Evolutionary conservation across 2,329 filamentous ascomycete species (phyloP).

Genomic region (Xylaria sp.): DNA sequence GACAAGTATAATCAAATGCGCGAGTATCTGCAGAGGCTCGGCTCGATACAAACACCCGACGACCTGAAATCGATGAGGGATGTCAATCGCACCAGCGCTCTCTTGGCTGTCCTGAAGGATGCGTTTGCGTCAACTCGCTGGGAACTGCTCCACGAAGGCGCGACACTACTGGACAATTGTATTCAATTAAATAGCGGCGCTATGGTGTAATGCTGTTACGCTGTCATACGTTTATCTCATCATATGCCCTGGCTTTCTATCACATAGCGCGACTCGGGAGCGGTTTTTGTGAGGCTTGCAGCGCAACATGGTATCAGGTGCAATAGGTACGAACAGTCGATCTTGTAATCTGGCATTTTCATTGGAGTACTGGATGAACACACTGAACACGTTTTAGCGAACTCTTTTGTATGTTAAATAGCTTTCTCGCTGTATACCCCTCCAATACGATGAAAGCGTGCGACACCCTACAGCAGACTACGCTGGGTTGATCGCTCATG

Average conservation of each 20-base stretch:
- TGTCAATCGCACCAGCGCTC: constrained; percentile 82
- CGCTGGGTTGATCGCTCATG: constrained; percentile 12
- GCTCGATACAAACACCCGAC: constrained; percentile 76
- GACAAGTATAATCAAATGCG: constrained; percentile 83
- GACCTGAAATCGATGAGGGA: constrained; percentile 78
- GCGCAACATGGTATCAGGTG: constrained; percentile 1
- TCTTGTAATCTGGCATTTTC: constrained; percentile 24
- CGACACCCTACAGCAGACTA: background rate
- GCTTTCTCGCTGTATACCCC: constrained; percentile 44
- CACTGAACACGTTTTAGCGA: constrained; percentile 26
- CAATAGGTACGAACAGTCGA: constrained; percentile 28
- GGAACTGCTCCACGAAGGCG: constrained; percentile 91
- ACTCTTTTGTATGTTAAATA: constrained; percentile 38
- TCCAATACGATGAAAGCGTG: constrained; percentile 36
- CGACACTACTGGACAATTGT: constrained; percentile 81
- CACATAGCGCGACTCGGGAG: background rate
- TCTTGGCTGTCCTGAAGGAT: constrained; percentile 83
- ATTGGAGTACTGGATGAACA: constrained; percentile 34
- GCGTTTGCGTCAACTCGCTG: constrained; percentile 86
- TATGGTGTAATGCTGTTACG: constrained; percentile 34
- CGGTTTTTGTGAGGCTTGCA: constrained; percentile 3
- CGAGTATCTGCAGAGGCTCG: constrained; percentile 77
- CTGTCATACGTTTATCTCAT: background rate
- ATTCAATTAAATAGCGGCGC: constrained; percentile 65
- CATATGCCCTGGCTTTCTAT: background rate